Conservation (phyloP, 2,329 filamentous ascomycete species). For the Pseudogymnoascus sp. region DNA sequence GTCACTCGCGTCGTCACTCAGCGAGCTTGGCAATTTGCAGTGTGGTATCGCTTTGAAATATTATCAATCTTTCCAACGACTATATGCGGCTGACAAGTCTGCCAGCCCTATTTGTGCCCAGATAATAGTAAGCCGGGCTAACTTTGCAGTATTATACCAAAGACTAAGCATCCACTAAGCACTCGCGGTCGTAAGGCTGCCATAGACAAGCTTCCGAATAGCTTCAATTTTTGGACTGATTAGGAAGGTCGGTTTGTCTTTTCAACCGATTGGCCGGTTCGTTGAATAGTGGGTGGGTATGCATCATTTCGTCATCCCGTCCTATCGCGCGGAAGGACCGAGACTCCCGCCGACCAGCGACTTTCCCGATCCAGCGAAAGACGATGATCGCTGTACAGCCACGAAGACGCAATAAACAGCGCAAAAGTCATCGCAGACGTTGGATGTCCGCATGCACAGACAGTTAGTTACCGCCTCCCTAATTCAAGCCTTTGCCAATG, state of each 20-base stretch:
- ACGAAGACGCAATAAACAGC: neutral
- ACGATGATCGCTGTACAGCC: neutral
- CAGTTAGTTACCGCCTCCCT: neutral
- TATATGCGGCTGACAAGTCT: neutral
- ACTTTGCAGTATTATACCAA: neutral
- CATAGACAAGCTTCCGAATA: neutral
- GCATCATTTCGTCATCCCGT: neutral
- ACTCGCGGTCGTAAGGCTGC: neutral
- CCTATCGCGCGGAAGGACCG: neutral
- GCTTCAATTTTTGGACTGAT: neutral
- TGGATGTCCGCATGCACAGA: neutral
- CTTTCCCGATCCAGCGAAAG: neutral
- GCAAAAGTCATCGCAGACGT: neutral
- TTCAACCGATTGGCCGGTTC: neutral
- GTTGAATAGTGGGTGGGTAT: neutral
- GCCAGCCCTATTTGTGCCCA: neutral
- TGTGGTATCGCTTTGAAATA: neutral
- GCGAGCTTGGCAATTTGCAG: neutral
- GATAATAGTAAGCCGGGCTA: neutral
- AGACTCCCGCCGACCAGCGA: neutral
- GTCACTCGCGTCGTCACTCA: neutral
- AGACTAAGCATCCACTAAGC: neutral
- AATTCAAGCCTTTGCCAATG: conserved; percentile 2
- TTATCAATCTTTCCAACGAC: neutral
- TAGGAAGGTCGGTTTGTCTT: neutral